Evolutionary conservation across 148 eudicot species (phyloP), one percentile per base, ranked within the genome.

Genomic region (Euryodendron excelsum): DNA sequence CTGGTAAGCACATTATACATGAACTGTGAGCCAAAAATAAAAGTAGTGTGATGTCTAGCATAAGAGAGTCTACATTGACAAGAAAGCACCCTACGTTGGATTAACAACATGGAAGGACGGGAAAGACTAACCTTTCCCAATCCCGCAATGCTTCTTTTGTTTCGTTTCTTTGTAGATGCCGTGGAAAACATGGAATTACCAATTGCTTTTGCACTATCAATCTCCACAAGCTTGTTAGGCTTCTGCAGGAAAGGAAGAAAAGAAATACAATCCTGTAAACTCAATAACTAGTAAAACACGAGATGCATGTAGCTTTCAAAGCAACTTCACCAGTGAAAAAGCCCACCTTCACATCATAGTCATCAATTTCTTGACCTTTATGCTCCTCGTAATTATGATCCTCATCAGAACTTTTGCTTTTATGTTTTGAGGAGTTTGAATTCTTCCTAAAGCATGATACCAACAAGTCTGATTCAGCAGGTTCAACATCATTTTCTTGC

Each of bases 51-150:
- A 65, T 45, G n/a, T n/a, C n/a, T n/a, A 48, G 58, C 55, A 36
- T 12, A 2, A 8, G 50, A 8, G 50, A 15, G 37, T 37, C 72
- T 25, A 5, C 67, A 80, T 73, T 3, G 20, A 52, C 48, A 52
- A 56, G 14, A 41, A 59, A 55, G 56, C 33, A 11, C 78, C 39
- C 62, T 28, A 27, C 33, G 14, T 28, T 53, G 39, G 45, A 5
- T 14, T 7, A 67, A 41, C 5, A 27, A 4, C 23, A 25, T 14
- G 65, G 34, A 31, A 33, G 50, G 33, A 47, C 39, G 21, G 56
- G 73, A 44, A n/a, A 65, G 76, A 79, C 91, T 55, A 52, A 93
- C 99, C 97, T 93, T 96, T 59, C 90, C 86, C 84, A 96, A 85
- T 70, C 93, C 96, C 18, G 86, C 52, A 66, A 88, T 34, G 48